Conservation (phyloP, 2,329 filamentous ascomycete genomes). For the Camillea tinctor region DNA sequence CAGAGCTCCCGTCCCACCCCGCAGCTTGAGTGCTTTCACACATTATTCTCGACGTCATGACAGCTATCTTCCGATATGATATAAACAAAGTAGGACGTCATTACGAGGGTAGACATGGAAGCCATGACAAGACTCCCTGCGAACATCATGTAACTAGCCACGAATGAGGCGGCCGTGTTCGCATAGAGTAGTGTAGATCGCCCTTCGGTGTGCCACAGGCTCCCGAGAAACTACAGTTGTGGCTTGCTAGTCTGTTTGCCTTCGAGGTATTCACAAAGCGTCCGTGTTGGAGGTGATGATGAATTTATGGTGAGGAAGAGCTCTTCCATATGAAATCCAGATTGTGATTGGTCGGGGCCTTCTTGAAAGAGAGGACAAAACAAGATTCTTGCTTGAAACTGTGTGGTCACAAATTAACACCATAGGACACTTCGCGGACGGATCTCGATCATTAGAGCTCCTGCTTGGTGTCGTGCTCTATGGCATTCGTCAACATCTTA, state of each 20-base stretch:
- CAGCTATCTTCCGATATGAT: conserved; percentile 3
- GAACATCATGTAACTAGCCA: conserved; percentile 20
- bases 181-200: conserved; percentile 15
- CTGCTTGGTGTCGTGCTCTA: background rate
- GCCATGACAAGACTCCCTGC: conserved; percentile 13
- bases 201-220: conserved; percentile 7
- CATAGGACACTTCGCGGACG: conserved; percentile 5
- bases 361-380: conserved; percentile 9
- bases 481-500: background rate
- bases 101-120: conserved; percentile 21
- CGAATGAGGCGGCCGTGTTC: conserved; percentile 20
- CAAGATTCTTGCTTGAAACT: conserved; percentile 15
- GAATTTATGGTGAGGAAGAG: background rate
- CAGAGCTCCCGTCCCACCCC: conserved; percentile 3
- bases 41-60: conserved; percentile 30
- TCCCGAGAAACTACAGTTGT: conserved; percentile 5
- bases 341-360: conserved; percentile 9
- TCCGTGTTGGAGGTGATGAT: background rate
- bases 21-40: conserved; percentile 13
- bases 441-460: conserved; percentile 19
- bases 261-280: background rate
- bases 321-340: too few relatives aligned
- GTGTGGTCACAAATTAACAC: conserved; percentile 2
- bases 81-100: conserved; percentile 25
- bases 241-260: conserved; percentile 13